phyloP scores from a whole-genome alignment of 352 stramenopile species.

The Globisporangium yorkense region DNA sequence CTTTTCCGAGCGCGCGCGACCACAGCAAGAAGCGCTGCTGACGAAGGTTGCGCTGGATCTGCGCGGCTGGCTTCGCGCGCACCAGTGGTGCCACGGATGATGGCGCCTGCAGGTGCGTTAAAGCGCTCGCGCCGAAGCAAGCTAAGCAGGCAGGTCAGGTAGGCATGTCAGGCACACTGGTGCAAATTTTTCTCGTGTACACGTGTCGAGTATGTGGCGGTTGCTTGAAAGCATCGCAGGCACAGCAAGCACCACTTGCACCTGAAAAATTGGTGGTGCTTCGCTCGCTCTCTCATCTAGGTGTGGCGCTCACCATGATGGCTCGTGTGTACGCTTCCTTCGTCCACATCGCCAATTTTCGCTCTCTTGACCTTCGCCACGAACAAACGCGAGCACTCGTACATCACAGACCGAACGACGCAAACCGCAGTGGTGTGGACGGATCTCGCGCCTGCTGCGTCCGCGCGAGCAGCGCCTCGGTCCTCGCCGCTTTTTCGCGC shows the following conservation, averaged over 20 bases:
- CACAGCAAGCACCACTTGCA: no score
- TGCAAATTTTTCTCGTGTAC: no score
- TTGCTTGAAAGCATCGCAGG: no score
- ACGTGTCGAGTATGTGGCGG: no score
- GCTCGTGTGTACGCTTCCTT: not conserved
- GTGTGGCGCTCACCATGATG: not conserved
- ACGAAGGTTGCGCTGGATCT: not conserved
- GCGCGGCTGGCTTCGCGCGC: not conserved
- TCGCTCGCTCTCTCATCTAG: not conserved
- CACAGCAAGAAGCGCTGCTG: no score
- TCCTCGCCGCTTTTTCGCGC: conserved; percentile 23
- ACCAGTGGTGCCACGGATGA: not conserved
- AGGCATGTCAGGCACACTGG: not conserved
- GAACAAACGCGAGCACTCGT: no score
- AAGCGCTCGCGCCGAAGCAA: no score
- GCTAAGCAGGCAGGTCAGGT: not conserved
- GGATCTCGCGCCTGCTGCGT: not conserved
- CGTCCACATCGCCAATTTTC: not conserved
- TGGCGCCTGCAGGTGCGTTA: not conserved
- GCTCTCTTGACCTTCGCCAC: no score
- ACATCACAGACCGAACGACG: not conserved
- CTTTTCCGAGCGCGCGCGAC: not conserved
- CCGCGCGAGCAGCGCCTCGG: conserved; percentile 4
- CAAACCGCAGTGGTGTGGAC: not conserved
- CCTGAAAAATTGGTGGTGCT: no score